phyloP scores from a whole-genome alignment of 345 rosid species.

The Sisymbrium irio region DNA sequence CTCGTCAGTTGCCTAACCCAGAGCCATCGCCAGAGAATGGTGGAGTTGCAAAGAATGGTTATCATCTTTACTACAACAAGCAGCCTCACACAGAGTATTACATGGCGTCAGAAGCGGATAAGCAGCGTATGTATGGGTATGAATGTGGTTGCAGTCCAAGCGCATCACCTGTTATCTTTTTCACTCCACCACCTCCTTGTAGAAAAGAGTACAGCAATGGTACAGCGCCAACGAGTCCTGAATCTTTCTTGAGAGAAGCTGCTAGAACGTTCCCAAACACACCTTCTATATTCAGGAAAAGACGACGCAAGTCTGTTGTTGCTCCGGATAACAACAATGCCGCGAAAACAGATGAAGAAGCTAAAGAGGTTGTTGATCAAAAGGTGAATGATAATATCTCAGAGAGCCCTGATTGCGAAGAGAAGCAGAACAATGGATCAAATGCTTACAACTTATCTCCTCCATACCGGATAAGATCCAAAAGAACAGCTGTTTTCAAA shows the following conservation, averaged over 20 bases:
- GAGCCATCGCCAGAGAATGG: constrained; percentile 38
- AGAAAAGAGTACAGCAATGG: constrained; percentile 40
- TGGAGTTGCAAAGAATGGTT: constrained; percentile 27
- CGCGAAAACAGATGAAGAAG: constrained; percentile 31
- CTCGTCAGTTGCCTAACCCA: constrained; percentile 36
- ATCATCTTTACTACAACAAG: constrained; percentile 52
- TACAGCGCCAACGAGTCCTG: constrained; percentile 57
- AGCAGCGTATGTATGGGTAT: constrained; percentile 35
- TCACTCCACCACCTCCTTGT: constrained; percentile 75
- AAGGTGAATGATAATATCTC: constrained; percentile 35
- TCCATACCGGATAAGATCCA: constrained; percentile 79
- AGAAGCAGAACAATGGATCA: constrained; percentile 33
- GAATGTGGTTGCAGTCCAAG: constrained; percentile 46
- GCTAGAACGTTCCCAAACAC: constrained; percentile 82
- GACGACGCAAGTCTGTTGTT: constrained; percentile 42
- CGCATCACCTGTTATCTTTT: constrained; percentile 63
- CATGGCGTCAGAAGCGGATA: constrained; percentile 40
- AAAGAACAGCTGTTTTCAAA: constrained; percentile 71
- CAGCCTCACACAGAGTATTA: constrained; percentile 45
- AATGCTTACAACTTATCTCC: constrained; percentile 78
- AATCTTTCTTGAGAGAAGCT: constrained; percentile 68
- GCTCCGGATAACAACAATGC: constrained; percentile 32
- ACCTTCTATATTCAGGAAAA: constrained; percentile 87
- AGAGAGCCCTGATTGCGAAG: constrained; percentile 43
- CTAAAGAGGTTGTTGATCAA: constrained; percentile 36